Conservation (phyloP, 208 protist species). For the Herpetomonas tarakana region DNA sequence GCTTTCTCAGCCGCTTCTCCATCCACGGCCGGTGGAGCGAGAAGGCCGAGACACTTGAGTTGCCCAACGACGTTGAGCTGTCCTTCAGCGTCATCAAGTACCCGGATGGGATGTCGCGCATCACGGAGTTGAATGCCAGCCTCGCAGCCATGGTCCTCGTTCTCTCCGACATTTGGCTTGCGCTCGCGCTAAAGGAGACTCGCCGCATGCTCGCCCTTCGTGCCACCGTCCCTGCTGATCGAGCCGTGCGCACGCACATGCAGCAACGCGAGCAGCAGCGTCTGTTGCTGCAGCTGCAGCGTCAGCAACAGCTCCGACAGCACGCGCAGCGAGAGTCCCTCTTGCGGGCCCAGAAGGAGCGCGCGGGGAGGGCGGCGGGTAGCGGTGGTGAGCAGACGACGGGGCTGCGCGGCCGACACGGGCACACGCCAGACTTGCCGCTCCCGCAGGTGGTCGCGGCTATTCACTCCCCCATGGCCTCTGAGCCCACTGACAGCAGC, state of each 20-base stretch:
- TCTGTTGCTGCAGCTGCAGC: background rate
- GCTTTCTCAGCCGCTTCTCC: background rate
- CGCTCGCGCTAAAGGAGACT: slow-evolving; percentile 38
- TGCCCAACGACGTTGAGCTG: slow-evolving; percentile 26
- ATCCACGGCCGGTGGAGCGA: background rate
- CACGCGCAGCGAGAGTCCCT: background rate
- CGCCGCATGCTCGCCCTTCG: slow-evolving; percentile 24
- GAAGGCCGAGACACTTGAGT: slow-evolving; percentile 1
- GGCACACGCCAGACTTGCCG: background rate
- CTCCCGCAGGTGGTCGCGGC: background rate
- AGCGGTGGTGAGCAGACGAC: background rate
- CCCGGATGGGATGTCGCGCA: slow-evolving; percentile 51
- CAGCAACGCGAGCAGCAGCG: slow-evolving; percentile 11
- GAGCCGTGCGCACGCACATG: background rate
- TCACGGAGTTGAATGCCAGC: slow-evolving; percentile 45
- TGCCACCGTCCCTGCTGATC: background rate
- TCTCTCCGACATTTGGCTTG: slow-evolving; percentile 56
- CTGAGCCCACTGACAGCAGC: background rate
- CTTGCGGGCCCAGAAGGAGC: background rate
- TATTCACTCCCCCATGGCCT: background rate
- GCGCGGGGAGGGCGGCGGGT: background rate
- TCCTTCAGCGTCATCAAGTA: slow-evolving; percentile 43
- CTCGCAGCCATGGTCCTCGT: slow-evolving; percentile 55
- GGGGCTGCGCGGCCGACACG: too few species aligned
- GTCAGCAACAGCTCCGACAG: slow-evolving; percentile 1